Evolutionary conservation across 2,329 filamentous ascomycete species (phyloP).

Genomic region (Rhynchosporium graminicola): DNA sequence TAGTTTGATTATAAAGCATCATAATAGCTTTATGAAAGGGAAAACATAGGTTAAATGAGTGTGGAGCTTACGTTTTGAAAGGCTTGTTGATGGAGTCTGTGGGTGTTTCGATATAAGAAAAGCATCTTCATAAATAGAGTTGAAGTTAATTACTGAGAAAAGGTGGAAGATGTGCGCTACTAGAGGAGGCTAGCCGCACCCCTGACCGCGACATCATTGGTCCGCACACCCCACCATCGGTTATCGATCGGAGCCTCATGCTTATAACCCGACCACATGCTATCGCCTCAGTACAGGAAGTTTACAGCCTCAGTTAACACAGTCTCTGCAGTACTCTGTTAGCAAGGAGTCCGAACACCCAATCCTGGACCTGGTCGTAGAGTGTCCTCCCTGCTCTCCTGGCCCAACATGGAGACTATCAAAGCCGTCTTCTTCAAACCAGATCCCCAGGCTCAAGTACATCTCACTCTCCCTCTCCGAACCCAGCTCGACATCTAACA

Average conservation of each 20-base stretch:
- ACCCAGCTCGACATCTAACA: constrained; percentile 14
- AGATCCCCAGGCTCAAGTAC: constrained; percentile 88
- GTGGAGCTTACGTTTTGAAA: too few species aligned
- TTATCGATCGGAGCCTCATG: constrained; percentile 5
- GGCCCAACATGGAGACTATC: constrained; percentile 75
- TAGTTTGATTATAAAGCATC: too few species aligned
- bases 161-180: too few species aligned
- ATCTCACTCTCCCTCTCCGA: constrained; percentile 31
- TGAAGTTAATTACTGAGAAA: too few species aligned
- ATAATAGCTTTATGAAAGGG: too few species aligned
- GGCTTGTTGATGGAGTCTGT: too few species aligned
- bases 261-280: not conserved
- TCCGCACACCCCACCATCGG: not conserved
- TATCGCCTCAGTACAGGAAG: not conserved
- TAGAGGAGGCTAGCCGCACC: too few species aligned
- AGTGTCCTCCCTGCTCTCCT: constrained; percentile 18
- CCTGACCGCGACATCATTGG: constrained; percentile 12
- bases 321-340: not conserved
- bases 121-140: too few species aligned
- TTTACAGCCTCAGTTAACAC: not conserved
- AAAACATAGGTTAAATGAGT: too few species aligned
- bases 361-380: constrained; percentile 13
- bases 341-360: not conserved
- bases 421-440: constrained; percentile 87
- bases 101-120: too few species aligned